phyloP scores from a whole-genome alignment of 1,139 yeast genomes.

The Yamadazyma diddensiae region DNA sequence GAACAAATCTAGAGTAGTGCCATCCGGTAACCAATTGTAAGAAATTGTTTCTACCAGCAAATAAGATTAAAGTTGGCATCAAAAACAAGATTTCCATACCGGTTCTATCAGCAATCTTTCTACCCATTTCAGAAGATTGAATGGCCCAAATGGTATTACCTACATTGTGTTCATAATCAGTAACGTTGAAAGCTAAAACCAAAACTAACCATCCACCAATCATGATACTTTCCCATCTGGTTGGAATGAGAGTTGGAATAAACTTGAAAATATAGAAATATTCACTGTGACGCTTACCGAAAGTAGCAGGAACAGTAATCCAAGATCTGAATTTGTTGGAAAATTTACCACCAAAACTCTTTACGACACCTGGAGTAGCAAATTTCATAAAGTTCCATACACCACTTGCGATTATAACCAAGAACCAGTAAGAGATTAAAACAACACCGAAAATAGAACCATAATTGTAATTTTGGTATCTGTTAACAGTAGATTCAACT shows the following conservation, averaged over 20 bases:
- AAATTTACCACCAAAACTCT: constrained; percentile 27
- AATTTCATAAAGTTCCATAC: constrained; percentile 32
- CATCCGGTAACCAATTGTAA: constrained; percentile 65
- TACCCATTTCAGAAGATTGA: constrained; percentile 40
- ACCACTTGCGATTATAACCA: constrained; percentile 42
- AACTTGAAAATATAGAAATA: constrained; percentile 27
- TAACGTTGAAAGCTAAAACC: constrained; percentile 43
- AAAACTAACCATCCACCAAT: constrained; percentile 49
- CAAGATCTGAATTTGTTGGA: constrained; percentile 39
- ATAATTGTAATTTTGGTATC: constrained; percentile 39
- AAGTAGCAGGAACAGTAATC: constrained; percentile 49
- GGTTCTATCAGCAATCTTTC: constrained; percentile 60
- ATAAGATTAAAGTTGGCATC: constrained; percentile 51
- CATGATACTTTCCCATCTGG: constrained; percentile 58
- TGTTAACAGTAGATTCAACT: constrained; percentile 35
- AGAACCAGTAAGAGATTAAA: constrained; percentile 48
- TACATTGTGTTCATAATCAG: constrained; percentile 38
- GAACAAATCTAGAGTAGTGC: constrained; percentile 57
- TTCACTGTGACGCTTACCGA: constrained; percentile 40
- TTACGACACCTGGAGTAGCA: constrained; percentile 33
- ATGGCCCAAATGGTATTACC: constrained; percentile 33
- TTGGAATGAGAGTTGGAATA: constrained; percentile 48
- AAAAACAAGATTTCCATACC: constrained; percentile 49
- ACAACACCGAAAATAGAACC: constrained; percentile 50
- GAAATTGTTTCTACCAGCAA: constrained; percentile 68